Percentiles rank a stretch among this genome's conserved stretches.
Conservation (phyloP, 169 alveolate genomes). For the Pseudocohnilembus persalinus region DNA sequence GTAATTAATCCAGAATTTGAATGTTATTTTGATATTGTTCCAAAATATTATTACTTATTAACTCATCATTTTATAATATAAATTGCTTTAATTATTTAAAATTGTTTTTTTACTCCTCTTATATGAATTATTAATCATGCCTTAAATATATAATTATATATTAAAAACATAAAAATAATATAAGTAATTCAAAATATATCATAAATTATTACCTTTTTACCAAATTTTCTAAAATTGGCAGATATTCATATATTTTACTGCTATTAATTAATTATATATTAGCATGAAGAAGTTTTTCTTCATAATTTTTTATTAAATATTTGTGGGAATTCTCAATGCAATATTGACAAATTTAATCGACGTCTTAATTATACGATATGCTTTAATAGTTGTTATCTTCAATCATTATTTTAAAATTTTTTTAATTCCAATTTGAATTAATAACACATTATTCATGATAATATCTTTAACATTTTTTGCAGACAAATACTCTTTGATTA, state of each 20-base stretch:
- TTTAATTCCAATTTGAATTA: too few species aligned
- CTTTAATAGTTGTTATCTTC: too few species aligned
- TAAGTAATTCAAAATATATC: neutral
- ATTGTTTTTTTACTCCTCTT: too few species aligned
- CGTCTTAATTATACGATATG: too few species aligned
- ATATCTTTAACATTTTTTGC: neutral
- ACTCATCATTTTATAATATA: too few species aligned
- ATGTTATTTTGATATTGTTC: too few species aligned
- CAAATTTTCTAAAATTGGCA: slow-evolving; percentile 1
- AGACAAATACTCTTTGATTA: neutral
- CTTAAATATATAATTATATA: too few species aligned
- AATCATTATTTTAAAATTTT: too few species aligned
- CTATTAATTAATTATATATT: slow-evolving; percentile 1
- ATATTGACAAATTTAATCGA: neutral
- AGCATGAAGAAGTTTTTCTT: neutral
- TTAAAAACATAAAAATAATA: too few species aligned
- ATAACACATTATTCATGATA: neutral
- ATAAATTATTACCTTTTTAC: neutral
- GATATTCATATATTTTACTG: slow-evolving; percentile 2
- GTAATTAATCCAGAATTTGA: too few species aligned
- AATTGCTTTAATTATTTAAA: too few species aligned
- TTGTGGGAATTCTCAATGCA: neutral
- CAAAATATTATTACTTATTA: too few species aligned
- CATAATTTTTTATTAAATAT: neutral
- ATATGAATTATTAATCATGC: neutral